Evolutionary conservation across 225 moss, liverwort and hornwort species (phyloP).

Genomic region (Takakia lepidozioides): DNA sequence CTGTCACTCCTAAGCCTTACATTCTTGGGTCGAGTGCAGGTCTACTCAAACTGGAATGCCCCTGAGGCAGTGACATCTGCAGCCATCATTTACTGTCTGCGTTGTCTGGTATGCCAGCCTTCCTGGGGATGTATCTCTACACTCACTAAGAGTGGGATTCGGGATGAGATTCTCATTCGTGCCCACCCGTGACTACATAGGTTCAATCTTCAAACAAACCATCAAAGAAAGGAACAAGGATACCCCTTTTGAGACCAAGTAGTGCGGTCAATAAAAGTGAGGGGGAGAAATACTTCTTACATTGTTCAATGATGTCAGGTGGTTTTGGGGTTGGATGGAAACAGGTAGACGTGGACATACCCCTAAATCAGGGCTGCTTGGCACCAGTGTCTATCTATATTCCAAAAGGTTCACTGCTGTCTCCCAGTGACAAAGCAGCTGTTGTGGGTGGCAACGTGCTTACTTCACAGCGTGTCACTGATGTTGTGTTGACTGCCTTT

Average conservation of each 20-base stretch:
- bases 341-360: slow-evolving; percentile 90
- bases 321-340: slow-evolving; percentile 1
- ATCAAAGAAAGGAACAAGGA: too few species aligned
- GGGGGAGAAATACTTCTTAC: too few species aligned
- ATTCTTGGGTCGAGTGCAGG: slow-evolving; percentile 27
- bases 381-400: slow-evolving; percentile 85
- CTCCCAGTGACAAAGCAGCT: slow-evolving; percentile 94
- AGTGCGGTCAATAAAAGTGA: too few species aligned
- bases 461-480: slow-evolving; percentile 94
- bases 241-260: too few species aligned
- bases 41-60: slow-evolving; percentile 94
- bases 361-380: slow-evolving; percentile 96
- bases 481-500: slow-evolving; percentile 89
- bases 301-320: too few species aligned
- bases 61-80: slow-evolving; percentile 97
- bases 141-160: not conserved
- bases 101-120: slow-evolving; percentile 53
- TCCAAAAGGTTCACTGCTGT: slow-evolving; percentile 73
- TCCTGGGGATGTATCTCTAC: not conserved
- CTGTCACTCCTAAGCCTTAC: too few species aligned
- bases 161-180: too few species aligned
- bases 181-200: too few species aligned
- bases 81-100: slow-evolving; percentile 96
- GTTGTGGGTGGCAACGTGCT: slow-evolving; percentile 98
- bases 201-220: too few species aligned